Base-by-base conservation (phyloP, 2,329 filamentous ascomycete genomes). In the Aspergillus carbonarius region DNA sequence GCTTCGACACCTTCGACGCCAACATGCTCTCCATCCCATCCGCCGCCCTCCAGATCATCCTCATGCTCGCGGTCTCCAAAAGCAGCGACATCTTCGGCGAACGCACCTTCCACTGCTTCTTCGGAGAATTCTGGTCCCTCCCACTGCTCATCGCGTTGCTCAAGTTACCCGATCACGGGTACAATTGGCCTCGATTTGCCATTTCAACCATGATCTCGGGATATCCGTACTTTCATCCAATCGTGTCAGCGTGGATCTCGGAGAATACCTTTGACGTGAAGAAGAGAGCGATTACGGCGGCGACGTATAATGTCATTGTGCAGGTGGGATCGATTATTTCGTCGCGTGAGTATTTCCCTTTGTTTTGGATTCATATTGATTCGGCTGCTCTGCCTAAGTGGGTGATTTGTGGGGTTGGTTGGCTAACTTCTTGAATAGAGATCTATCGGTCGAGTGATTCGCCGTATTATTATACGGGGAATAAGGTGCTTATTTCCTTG, bases 221-320 rank as follows among this genome's bases (percentile, higher is more conserved):
- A 1, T 82, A 82, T 57, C 82, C 82, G 0, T 84, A 84, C 63
- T 83, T 83, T 59, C 82, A 84, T 60, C 81, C 82, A 9, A 78
- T 84, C 39, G 65, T 72, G 12, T 67, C 65, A 32, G 60, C 64
- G 4, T 66, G 68, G 68, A 65, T 72, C 27, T 66, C 70, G 15
- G 61, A 68, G 60, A 67, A 74, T 56, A 62, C 66, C 0, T 70
- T 70, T 25, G 68, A 70, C 32, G 69, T 71, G 3, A 67, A 70
- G 54, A 68, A 73, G 60, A 32, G 72, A 48, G 63, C 70, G 23
- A 64, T 72, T 18, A 65, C 69, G 27, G 65, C 63, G 32, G 67
- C 67, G 20, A 68, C 68, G 10, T 75, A 75, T 54, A 75, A 75
- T 46, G 72, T 75, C 49, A 67, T 71, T 55, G 71, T 72, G 15